phyloP scores from a whole-genome alignment of 805 yeast genomes.

The Metahyphopichia silvanorum region DNA sequence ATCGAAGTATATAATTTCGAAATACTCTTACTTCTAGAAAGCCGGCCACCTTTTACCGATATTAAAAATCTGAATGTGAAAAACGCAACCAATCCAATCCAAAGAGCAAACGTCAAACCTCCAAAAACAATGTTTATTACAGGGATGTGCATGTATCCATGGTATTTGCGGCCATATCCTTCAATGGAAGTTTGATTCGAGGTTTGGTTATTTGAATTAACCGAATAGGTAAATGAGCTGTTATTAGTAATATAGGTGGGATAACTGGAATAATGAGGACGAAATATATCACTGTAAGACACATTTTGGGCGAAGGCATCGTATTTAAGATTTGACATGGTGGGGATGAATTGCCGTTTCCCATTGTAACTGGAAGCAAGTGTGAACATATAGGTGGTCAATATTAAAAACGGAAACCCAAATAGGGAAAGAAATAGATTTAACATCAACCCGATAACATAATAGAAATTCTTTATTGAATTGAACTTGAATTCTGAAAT shows the following conservation, averaged over 20 bases:
- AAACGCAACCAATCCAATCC: constrained; percentile 17
- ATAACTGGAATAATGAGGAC: too few species aligned
- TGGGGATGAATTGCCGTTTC: constrained; percentile 9
- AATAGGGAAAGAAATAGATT: constrained; percentile 30
- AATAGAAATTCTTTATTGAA: constrained; percentile 17
- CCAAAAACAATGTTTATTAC: constrained; percentile 27
- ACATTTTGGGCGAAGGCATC: constrained; percentile 22
- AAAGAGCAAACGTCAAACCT: constrained; percentile 20
- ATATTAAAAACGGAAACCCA: constrained; percentile 42
- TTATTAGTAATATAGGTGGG: too few species aligned
- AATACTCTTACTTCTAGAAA: constrained; percentile 15
- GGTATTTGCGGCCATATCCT: too few species aligned
- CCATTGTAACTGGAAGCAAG: constrained; percentile 15
- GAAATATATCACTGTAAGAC: constrained; percentile 20
- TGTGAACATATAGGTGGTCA: constrained; percentile 31
- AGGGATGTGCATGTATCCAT: constrained; percentile 4
- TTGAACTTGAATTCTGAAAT: constrained; percentile 7
- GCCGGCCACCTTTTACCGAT: constrained; percentile 12
- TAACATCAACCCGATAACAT: constrained; percentile 30
- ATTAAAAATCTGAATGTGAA: constrained; percentile 27
- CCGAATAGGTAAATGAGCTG: too few species aligned
- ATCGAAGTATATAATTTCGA: constrained; percentile 45
- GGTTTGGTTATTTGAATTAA: too few species aligned
- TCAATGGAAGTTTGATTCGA: too few species aligned
- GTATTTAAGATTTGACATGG: constrained; percentile 8